phyloP scores from a whole-genome alignment of 805 yeast genomes.

The Starmerella potacharoeniae region DNA sequence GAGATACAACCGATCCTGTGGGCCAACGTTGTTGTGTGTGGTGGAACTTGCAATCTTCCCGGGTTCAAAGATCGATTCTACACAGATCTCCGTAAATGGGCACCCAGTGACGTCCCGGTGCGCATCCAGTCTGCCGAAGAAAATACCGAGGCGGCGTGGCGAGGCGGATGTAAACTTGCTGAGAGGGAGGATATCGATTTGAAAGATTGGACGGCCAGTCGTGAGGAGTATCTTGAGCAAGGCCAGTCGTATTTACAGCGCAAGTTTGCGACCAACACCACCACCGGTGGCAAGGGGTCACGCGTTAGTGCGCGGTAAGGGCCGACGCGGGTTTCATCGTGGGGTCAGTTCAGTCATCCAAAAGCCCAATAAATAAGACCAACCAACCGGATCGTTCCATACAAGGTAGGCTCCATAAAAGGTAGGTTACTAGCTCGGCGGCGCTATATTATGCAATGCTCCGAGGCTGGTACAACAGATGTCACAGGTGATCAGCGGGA shows the following conservation, averaged over 20 bases:
- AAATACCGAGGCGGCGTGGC: constrained; percentile 45
- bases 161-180: constrained; percentile 42
- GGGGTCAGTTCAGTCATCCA: neutral
- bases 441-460: neutral
- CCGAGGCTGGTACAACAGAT: neutral
- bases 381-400: no score
- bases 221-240: constrained; percentile 74
- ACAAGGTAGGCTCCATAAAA: no score
- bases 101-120: constrained; percentile 28
- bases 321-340: neutral
- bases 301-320: constrained; percentile 1
- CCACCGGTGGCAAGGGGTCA: constrained; percentile 7
- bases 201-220: constrained; percentile 49
- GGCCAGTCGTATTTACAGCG: constrained; percentile 35
- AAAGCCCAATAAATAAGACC: neutral
- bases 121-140: constrained; percentile 23
- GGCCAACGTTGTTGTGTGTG: constrained; percentile 68
- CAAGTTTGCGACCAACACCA: constrained; percentile 9
- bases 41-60: constrained; percentile 67
- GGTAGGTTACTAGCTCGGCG: neutral
- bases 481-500: neutral
- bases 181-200: constrained; percentile 26
- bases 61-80: constrained; percentile 53
- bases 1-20: constrained; percentile 56
- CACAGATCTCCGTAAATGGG: constrained; percentile 27